Percentiles rank a stretch among this genome's conserved stretches.
These are phyloP conservation scores for Podaxis pistillaris DNA, from an alignment of 768 basidiomycete species.

Conservation along the genomic window DNA sequence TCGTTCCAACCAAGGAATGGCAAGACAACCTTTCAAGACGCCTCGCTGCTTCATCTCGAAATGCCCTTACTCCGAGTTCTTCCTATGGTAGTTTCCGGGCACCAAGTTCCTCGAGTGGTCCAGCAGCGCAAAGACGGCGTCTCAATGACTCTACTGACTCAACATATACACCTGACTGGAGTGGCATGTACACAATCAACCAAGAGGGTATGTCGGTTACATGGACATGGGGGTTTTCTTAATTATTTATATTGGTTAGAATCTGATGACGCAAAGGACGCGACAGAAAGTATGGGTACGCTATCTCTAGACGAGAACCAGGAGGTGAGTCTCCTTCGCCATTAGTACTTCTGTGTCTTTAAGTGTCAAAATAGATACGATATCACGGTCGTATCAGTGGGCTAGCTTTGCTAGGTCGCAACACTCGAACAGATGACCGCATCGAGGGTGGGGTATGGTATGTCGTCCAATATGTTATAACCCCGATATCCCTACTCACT, in stretches of 20 bases:
- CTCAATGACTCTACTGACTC: slow-evolving; percentile 33
- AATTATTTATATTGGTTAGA: slow-evolving; percentile 2
- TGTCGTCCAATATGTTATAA: slow-evolving; percentile 18
- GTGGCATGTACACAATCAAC: slow-evolving; percentile 60
- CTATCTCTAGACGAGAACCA: slow-evolving; percentile 75
- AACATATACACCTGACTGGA: slow-evolving; percentile 45
- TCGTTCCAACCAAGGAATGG: slow-evolving; percentile 74
- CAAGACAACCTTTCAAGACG: slow-evolving; percentile 68
- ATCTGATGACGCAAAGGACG: slow-evolving; percentile 41
- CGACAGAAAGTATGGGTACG: slow-evolving; percentile 62
- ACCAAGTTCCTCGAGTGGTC: slow-evolving; percentile 13
- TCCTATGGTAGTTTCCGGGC: slow-evolving; percentile 21
- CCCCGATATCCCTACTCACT: not conserved
- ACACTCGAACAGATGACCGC: slow-evolving; percentile 63
- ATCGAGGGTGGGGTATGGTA: slow-evolving; percentile 70
- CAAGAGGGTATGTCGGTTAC: slow-evolving; percentile 21
- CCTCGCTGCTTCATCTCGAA: slow-evolving; percentile 35
- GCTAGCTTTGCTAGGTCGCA: slow-evolving; percentile 68
- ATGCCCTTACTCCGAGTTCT: slow-evolving; percentile 19
- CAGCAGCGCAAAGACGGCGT: slow-evolving; percentile 44
- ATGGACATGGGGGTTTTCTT: not conserved
- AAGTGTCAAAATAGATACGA: slow-evolving; percentile 54
- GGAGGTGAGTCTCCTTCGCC: slow-evolving; percentile 44
- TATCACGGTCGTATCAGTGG: slow-evolving; percentile 82
- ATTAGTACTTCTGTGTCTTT: not conserved